Evolutionary conservation across 2,329 filamentous ascomycete species (phyloP).

Genomic region (Talaromyces sp.): DNA sequence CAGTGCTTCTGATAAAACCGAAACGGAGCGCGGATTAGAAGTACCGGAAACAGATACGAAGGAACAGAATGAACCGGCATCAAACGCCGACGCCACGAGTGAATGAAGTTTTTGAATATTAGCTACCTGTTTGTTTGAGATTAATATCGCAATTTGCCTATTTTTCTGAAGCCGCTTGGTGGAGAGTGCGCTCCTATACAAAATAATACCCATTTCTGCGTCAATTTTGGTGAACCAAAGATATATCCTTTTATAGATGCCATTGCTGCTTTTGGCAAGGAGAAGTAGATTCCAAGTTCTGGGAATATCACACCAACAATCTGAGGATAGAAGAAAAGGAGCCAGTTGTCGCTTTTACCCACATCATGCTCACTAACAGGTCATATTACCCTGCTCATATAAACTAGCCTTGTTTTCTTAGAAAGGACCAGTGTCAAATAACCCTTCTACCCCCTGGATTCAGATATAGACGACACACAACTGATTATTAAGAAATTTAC

Average conservation of each 20-base stretch:
- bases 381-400: too few species aligned
- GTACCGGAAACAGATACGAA: slow-evolving; percentile 2
- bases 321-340: too few species aligned
- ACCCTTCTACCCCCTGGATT: neutral
- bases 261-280: neutral
- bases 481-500: too few species aligned
- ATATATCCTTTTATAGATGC: neutral
- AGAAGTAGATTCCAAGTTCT: neutral
- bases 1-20: neutral
- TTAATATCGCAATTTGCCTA: neutral
- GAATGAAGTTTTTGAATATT: slow-evolving; percentile 5
- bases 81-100: neutral
- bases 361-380: too few species aligned
- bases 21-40: neutral
- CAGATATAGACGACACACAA: neutral
- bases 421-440: neutral
- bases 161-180: neutral
- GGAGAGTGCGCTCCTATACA: neutral
- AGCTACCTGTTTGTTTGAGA: neutral
- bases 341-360: too few species aligned
- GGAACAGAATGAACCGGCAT: slow-evolving; percentile 2
- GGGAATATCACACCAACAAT: too few species aligned
- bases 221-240: neutral
- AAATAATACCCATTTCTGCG: neutral
- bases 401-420: too few species aligned